phyloP scores from a whole-genome alignment of 176 grass and related monocot genomes.

The Elaeis guineensis region DNA sequence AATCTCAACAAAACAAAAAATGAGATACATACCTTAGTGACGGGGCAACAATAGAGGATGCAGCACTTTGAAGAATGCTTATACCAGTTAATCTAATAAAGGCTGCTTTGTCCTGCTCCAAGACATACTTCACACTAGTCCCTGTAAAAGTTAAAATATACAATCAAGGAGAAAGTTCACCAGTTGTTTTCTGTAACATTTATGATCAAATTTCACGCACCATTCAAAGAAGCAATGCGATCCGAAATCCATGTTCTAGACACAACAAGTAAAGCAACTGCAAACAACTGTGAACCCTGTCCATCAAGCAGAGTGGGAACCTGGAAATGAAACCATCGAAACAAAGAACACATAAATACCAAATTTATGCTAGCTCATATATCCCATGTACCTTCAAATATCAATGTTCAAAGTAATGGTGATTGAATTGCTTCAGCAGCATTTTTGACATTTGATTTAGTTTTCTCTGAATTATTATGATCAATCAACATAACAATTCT shows the following conservation, averaged over 20 bases:
- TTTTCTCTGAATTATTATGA: too few species aligned
- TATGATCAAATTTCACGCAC: conserved; percentile 21
- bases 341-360: conserved; percentile 7
- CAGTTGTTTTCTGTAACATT: too few species aligned
- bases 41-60: conserved; percentile 93
- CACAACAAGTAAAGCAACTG: conserved; percentile 86
- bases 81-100: conserved; percentile 85
- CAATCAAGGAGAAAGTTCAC: too few species aligned
- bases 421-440: too few species aligned
- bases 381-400: too few species aligned
- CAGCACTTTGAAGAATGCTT: conserved; percentile 92
- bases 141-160: conserved; percentile 39
- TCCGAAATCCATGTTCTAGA: conserved; percentile 97
- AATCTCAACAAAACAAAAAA: too few species aligned
- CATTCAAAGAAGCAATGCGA: conserved; percentile 96
- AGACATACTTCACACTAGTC: conserved; percentile 93
- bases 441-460: too few species aligned
- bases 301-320: conserved; percentile 84
- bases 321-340: conserved; percentile 35
- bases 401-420: too few species aligned
- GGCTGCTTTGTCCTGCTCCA: conserved; percentile 91
- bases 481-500: too few species aligned
- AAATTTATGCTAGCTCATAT: too few species aligned
- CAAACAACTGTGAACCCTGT: conserved; percentile 88
- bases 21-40: conserved; percentile 48